Base-by-base conservation (phyloP, 208 protist species). In the Entamoeba dispar region DNA sequence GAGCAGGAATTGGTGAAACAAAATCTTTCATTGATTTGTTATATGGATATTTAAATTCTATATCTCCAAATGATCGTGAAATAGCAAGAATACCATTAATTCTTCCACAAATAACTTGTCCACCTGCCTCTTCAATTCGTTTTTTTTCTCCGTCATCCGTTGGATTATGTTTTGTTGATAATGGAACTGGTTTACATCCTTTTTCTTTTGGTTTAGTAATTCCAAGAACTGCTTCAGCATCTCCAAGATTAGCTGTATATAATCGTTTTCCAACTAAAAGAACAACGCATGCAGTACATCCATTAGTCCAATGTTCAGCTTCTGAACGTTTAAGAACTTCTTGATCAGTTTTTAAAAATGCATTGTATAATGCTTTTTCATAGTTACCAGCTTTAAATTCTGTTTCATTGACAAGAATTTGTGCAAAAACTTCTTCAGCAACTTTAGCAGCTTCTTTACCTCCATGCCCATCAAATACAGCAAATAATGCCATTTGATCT, bases 91-190 rank as follows among this genome's bases (percentile, higher is more conserved):
- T 93, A 15, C 93, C 93, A 73, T 93, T 92, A 43, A 93, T 73
- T 31, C 92, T 49, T 51, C 92, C 92, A 51, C 77, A 73, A 27
- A 91, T 49, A 50, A 93, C 92, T 91, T 91, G 77, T 55, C 92
- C 92, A 49, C 92, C 92, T 22, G 34, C 92, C 10, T 51, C 49
- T 93, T 93, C 43, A 86, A 93, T 93, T 51, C 92, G 5, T 55
- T 93, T 93, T 12, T 55, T 49, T 55, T 93, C 92, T 8, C 34
- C 92, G 2, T 73, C 61, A n/a, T 93, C 92, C 0, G 34, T 93
- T 93, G 92, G 92, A 92, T 96, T 96, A 91, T 96, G 95, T 90
- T 96, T 95, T 7, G 93, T 93, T 5, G 95, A 94, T 8, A 96
- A 52, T 77, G 61, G 61, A 22, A 77, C n/a, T 43, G 61, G 61